Evolutionary conservation across 2,329 filamentous ascomycete species (phyloP).

Genomic region (Stemphylium beticola): DNA sequence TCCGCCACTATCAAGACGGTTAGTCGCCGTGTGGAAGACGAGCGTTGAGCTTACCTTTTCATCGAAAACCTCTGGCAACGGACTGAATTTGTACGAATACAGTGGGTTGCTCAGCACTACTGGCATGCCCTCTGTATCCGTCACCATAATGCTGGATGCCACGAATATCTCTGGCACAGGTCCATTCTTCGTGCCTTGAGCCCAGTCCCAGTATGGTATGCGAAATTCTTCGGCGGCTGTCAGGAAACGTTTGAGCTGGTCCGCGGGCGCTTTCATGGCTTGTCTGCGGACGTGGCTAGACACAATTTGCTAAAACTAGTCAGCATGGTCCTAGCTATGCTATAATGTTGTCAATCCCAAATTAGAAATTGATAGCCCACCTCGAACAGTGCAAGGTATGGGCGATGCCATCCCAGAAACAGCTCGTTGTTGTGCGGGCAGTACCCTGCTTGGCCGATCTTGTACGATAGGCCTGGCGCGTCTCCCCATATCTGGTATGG

Average conservation of each 20-base stretch:
- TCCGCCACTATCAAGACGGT: constrained; percentile 25
- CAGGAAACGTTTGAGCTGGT: constrained; percentile 27
- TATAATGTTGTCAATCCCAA: rapidly evolving
- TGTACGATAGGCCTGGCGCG: constrained; percentile 42
- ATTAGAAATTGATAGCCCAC: constrained; percentile 37
- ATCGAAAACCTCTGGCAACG: constrained; percentile 31
- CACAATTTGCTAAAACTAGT: constrained; percentile 35
- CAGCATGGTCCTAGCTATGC: not conserved
- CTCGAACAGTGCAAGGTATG: constrained; percentile 72
- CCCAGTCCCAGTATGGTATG: constrained; percentile 47
- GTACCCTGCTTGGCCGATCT: constrained; percentile 61
- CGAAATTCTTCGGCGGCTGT: constrained; percentile 39
- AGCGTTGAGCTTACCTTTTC: constrained; percentile 20
- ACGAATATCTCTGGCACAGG: constrained; percentile 36
- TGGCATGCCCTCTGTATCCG: constrained; percentile 19
- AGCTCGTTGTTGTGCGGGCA: constrained; percentile 79
- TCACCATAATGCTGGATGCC: constrained; percentile 21
- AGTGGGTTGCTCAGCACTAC: constrained; percentile 38
- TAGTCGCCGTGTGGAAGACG: not conserved
- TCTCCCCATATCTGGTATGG: constrained; percentile 47
- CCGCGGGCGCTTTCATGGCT: constrained; percentile 23
- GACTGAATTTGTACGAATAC: constrained; percentile 37
- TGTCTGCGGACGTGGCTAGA: constrained; percentile 29
- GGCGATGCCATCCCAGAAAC: constrained; percentile 85
- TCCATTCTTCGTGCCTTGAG: constrained; percentile 24